These are phyloP conservation scores for Macadamia tetraphylla DNA, from an alignment of 164 flowering plant species.

Conservation along the genomic window DNA sequence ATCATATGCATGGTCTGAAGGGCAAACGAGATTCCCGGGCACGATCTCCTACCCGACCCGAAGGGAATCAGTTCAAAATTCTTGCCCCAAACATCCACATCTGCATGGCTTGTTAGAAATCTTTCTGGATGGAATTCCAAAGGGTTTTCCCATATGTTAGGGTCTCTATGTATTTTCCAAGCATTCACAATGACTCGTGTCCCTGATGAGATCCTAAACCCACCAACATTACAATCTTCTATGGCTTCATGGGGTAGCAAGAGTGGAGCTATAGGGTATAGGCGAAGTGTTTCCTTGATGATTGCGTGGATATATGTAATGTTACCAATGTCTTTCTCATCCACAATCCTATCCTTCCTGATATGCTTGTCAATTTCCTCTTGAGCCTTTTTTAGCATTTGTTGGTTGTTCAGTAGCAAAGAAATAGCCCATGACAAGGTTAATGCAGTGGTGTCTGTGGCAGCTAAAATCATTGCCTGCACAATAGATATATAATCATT, in stretches of 20 bases:
- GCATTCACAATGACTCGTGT: slow-evolving; percentile 7
- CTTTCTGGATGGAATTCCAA: slow-evolving; percentile 10
- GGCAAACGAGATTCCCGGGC: slow-evolving; percentile 7
- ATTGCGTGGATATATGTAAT: slow-evolving; percentile 6
- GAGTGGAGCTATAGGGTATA: background rate
- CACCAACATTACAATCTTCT: slow-evolving; percentile 1
- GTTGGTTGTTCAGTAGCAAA: background rate
- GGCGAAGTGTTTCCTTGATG: background rate
- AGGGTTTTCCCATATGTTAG: slow-evolving; percentile 5
- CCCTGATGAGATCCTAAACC: slow-evolving; percentile 2
- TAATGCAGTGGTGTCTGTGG: no score
- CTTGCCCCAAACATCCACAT: slow-evolving; percentile 11
- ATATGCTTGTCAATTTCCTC: slow-evolving; percentile 10
- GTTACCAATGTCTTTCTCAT: slow-evolving; percentile 3
- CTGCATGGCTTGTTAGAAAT: slow-evolving; percentile 8
- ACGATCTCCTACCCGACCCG: background rate
- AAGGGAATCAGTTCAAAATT: slow-evolving; percentile 9
- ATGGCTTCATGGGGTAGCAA: background rate
- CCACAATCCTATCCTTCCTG: slow-evolving; percentile 7
- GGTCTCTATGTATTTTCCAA: slow-evolving; percentile 1
- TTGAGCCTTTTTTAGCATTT: slow-evolving; percentile 1
- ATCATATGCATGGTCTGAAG: slow-evolving; percentile 5
- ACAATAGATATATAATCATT: no score
- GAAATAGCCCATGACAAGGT: background rate
- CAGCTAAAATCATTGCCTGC: no score